These are phyloP conservation scores for Copromyces sp. DNA, from an alignment of 495 filamentous ascomycete genomes.

Conservation along the genomic window DNA sequence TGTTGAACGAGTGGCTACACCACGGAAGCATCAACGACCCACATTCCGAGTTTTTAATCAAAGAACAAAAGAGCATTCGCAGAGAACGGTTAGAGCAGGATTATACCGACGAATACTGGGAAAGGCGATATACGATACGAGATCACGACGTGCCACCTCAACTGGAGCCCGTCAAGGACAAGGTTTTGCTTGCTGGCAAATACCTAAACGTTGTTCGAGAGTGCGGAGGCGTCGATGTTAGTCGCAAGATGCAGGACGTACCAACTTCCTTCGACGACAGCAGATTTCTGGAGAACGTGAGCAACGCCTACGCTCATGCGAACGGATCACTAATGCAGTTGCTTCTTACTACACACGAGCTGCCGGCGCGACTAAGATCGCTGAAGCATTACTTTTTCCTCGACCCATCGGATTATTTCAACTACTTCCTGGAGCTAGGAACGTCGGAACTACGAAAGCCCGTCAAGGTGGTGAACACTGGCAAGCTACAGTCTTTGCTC, in stretches of 20 bases:
- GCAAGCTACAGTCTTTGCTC: conserved; percentile 86
- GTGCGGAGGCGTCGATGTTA: conserved; percentile 91
- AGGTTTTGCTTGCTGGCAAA: conserved; percentile 89
- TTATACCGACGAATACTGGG: conserved; percentile 99
- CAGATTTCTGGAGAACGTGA: conserved; percentile 89
- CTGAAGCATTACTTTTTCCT: conserved; percentile 99
- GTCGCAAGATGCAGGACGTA: conserved; percentile 77
- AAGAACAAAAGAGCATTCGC: conserved; percentile 90
- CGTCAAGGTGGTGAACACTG: conserved; percentile 75
- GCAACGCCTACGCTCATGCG: conserved; percentile 85
- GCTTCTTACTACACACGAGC: conserved; percentile 81
- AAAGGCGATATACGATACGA: conserved; percentile 89
- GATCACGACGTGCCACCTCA: conserved; percentile 88
- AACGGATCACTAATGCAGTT: conserved; percentile 89
- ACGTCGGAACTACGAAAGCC: conserved; percentile 81
- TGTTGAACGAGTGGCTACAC: conserved; percentile 98
- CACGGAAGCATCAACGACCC: conserved; percentile 92
- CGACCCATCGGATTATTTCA: conserved; percentile 94
- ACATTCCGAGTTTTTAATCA: conserved; percentile 87
- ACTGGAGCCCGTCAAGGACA: conserved; percentile 82
- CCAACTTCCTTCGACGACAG: conserved; percentile 86
- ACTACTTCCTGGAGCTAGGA: conserved; percentile 88
- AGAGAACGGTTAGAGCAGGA: conserved; percentile 86
- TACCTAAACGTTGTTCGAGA: conserved; percentile 97
- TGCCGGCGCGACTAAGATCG: conserved; percentile 76